Base-by-base conservation (phyloP, 2,329 filamentous ascomycete genomes). In the Sarocladium brachiariae region DNA sequence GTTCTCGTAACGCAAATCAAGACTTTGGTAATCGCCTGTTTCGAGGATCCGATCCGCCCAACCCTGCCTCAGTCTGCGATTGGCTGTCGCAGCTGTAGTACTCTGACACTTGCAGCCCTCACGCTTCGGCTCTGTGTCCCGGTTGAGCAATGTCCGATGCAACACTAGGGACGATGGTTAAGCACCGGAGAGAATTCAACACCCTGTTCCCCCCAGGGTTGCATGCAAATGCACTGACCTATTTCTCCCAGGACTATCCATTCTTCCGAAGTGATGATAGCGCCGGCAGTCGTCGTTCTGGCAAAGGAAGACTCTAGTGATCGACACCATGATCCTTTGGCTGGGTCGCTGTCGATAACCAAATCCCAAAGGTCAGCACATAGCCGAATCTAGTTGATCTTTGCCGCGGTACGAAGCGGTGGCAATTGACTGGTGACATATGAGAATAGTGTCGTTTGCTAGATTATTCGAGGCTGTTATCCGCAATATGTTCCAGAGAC, bases 71-170 rank as follows among this genome's bases (percentile, higher is more conserved):
- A 6, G 3, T 18, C 39, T 43, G 39, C 39, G 39, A 47, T 47
- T 47, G 43, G 43, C 43, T 33, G 43, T 11, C 43, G 43, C 19
- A 31, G 8, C n/a, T 16, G 43, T 47, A 21, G 43, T 47, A 33
- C 43, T 33, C 43, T 33, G 27, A 47, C 43, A 47, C 43, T 47
- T 47, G 43, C 43, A 47, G 43, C 25, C 43, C 10, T 47, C 25
- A 25, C 43, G 43, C 43, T 16, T 47, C 43, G 43, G 43, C 25
- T 31, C 43, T 31, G 43, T 47, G 27, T 47, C 43, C 43, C 43
- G 43, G 43, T 47, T 47, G 43, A 47, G 43, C 43, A 47, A 47
- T 47, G 43, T 30, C 43, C 43, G 43, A 47, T 47, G 43, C 43
- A 47, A 47, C 43, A 47, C 43, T 47, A 33, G 43, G 25, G 4